phyloP scores from a whole-genome alignment of 2,329 filamentous ascomycete species.

The Exophiala sideris region DNA sequence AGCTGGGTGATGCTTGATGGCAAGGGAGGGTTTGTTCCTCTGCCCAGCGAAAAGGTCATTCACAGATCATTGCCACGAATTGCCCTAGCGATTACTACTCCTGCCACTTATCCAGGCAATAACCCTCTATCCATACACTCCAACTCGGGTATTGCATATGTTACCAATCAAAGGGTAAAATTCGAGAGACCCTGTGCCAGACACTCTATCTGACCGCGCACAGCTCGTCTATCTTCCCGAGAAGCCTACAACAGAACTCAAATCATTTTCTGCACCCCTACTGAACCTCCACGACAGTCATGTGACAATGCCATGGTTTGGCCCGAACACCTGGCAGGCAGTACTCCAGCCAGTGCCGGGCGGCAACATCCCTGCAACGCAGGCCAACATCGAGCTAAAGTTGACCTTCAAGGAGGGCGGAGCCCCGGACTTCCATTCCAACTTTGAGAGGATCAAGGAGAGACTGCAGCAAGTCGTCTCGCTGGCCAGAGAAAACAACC shows the following conservation, averaged over 20 bases:
- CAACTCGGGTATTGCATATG: constrained; percentile 70
- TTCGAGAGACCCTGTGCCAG: constrained; percentile 7
- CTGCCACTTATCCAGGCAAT: constrained; percentile 61
- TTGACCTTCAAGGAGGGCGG: constrained; percentile 92
- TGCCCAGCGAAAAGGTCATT: constrained; percentile 78
- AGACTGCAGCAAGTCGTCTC: constrained; percentile 77
- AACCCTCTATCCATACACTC: constrained; percentile 67
- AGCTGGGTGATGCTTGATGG: constrained; percentile 93
- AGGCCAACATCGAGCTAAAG: constrained; percentile 73
- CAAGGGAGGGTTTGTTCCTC: constrained; percentile 69
- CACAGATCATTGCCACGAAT: constrained; percentile 78
- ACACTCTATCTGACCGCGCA: constrained; percentile 8
- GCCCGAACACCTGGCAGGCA: constrained; percentile 84
- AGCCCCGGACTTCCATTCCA: constrained; percentile 83
- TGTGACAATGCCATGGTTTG: constrained; percentile 85
- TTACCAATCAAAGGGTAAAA: constrained; percentile 80
- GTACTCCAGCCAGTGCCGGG: constrained; percentile 75
- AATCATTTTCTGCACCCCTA: constrained; percentile 86
- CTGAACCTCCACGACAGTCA: constrained; percentile 83
- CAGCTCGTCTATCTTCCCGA: constrained; percentile 85
- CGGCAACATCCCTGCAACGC: constrained; percentile 73
- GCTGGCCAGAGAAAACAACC: constrained; percentile 63
- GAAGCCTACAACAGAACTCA: constrained; percentile 63
- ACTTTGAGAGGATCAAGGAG: constrained; percentile 81
- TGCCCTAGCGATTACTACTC: constrained; percentile 69